A percentile compares a stretch with the other conserved stretches of the same genome.
Conservation (phyloP, 2,329 filamentous ascomycete genomes). For the Nigrospora osmanthi region DNA sequence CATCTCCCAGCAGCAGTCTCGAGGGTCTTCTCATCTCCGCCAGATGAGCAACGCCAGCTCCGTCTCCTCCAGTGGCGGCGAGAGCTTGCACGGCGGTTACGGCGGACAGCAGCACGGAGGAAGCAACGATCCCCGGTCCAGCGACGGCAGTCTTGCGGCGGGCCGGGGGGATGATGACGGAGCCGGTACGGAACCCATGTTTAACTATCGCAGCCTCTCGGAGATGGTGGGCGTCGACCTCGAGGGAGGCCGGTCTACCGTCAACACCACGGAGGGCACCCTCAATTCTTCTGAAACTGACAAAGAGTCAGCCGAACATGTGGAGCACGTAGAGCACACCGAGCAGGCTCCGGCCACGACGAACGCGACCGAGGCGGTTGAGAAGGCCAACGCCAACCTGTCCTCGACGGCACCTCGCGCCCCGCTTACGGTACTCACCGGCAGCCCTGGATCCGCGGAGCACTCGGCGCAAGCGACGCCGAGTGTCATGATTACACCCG, state of each 20-base stretch:
- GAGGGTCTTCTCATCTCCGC: constrained; percentile 63
- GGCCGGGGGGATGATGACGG: constrained; percentile 42
- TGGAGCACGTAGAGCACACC: constrained; percentile 24
- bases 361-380: constrained; percentile 13
- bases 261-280: constrained; percentile 9
- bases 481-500: constrained; percentile 36
- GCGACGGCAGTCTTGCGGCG: constrained; percentile 42
- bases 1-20: constrained; percentile 38
- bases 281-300: constrained; percentile 19
- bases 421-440: background rate
- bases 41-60: constrained; percentile 86
- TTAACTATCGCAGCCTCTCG: constrained; percentile 84
- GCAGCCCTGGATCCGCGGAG: constrained; percentile 22
- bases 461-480: constrained; percentile 8
- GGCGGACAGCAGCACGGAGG: constrained; percentile 26
- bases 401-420: background rate
- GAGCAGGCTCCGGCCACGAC: constrained; percentile 5
- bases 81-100: constrained; percentile 53
- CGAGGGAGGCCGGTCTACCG: constrained; percentile 26
- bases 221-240: constrained; percentile 69
- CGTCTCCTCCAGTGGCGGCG: constrained; percentile 66
- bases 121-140: constrained; percentile 39
- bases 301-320: constrained; percentile 15
- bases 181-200: constrained; percentile 64
- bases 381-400: constrained; percentile 4